phyloP scores from a whole-genome alignment of 2,329 filamentous ascomycete species.

The Sporothrix schenckii region DNA sequence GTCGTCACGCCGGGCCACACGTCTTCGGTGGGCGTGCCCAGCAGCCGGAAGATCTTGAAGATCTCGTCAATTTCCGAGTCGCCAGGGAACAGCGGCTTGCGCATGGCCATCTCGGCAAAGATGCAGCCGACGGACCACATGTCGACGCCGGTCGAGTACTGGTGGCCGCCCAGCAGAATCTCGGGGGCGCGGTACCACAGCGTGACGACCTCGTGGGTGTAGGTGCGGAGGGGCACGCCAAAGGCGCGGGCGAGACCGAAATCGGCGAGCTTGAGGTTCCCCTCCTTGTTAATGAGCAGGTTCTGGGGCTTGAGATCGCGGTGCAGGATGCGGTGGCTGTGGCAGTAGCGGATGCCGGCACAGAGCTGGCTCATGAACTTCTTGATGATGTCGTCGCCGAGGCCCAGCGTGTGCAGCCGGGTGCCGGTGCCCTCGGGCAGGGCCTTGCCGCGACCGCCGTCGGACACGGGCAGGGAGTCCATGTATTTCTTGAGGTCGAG shows the following conservation, averaged over 20 bases:
- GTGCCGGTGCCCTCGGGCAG: constrained; percentile 72
- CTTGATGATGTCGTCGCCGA: constrained; percentile 81
- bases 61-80: constrained; percentile 93
- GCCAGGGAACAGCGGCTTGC: constrained; percentile 84
- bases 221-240: constrained; percentile 82
- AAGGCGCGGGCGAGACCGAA: constrained; percentile 88
- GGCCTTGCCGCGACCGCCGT: constrained; percentile 79
- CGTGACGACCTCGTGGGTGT: constrained; percentile 90
- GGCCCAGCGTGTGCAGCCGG: constrained; percentile 65
- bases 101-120: constrained; percentile 90
- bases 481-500: constrained; percentile 92
- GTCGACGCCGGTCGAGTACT: constrained; percentile 90
- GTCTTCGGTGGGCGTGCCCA: constrained; percentile 78
- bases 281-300: constrained; percentile 79
- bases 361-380: constrained; percentile 89
- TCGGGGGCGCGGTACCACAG: constrained; percentile 88
- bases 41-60: constrained; percentile 86
- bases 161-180: constrained; percentile 81
- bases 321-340: constrained; percentile 80
- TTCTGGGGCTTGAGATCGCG: constrained; percentile 88
- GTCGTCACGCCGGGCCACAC: constrained; percentile 85
- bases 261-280: constrained; percentile 83
- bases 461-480: constrained; percentile 79
- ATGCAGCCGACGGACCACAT: constrained; percentile 93
- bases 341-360: constrained; percentile 79